A percentile compares a stretch with the other conserved stretches of the same genome.
Conservation (phyloP, 2,329 filamentous ascomycete species). For the Hypocreales sp. region DNA sequence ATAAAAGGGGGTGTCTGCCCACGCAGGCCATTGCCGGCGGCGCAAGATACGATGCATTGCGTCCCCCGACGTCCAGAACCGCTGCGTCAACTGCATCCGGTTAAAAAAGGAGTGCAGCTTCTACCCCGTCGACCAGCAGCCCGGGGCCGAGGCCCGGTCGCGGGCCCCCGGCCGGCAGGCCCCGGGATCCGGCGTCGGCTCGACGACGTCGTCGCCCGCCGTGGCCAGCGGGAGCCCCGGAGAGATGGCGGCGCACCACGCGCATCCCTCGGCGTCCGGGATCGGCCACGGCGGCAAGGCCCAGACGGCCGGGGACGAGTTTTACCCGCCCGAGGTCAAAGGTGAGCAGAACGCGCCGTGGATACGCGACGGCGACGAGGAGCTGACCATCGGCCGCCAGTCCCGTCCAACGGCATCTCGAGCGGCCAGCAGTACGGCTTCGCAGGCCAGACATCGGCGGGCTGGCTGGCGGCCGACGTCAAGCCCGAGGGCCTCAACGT, state of each 20-base stretch:
- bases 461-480: constrained; percentile 29
- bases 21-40: constrained; percentile 70
- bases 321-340: constrained; percentile 23
- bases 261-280: constrained; percentile 3
- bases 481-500: constrained; percentile 25
- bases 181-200: constrained; percentile 22
- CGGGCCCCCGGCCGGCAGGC: constrained; percentile 24
- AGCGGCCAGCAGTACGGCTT: constrained; percentile 22
- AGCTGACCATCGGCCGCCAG: constrained; percentile 8
- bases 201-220: constrained; percentile 33
- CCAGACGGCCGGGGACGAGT: constrained; percentile 21
- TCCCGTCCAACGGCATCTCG: constrained; percentile 17
- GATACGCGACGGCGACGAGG: not conserved
- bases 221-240: constrained; percentile 24
- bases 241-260: constrained; percentile 21
- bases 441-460: constrained; percentile 18
- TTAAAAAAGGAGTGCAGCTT: constrained; percentile 93
- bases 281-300: constrained; percentile 5
- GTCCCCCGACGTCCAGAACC: constrained; percentile 57
- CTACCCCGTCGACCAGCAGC: constrained; percentile 70
- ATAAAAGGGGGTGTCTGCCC: too few relatives aligned
- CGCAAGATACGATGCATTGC: constrained; percentile 88
- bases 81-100: constrained; percentile 85
- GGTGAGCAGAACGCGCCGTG: constrained; percentile 18
- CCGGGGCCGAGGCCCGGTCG: constrained; percentile 28